These are phyloP conservation scores for Blepharisma japonicum DNA, from an alignment of 73 alveolate species.

Conservation along the genomic window DNA sequence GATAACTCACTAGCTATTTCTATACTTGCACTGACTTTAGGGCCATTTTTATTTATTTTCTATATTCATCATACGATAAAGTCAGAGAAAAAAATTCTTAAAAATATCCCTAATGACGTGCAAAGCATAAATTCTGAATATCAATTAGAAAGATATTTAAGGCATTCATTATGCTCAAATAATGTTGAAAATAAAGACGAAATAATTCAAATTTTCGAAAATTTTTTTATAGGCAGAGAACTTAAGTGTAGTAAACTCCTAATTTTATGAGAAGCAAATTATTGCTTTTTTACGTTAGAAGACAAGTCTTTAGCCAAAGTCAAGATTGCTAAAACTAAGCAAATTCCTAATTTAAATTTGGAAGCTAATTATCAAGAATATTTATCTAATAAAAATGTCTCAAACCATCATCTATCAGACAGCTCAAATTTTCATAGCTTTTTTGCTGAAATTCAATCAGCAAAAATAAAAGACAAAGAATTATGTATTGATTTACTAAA, in stretches of 20 bases:
- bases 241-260: too few species aligned
- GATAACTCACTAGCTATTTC: not conserved
- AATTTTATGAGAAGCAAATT: not conserved
- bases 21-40: not conserved
- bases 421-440: not conserved
- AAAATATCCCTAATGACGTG: not conserved
- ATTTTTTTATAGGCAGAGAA: not conserved
- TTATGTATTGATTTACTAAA: not conserved
- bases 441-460: not conserved
- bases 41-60: not conserved
- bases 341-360: not conserved
- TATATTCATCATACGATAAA: not conserved
- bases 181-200: not conserved
- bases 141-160: not conserved
- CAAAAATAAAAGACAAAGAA: not conserved
- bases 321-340: not conserved
- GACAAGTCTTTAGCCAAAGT: not conserved
- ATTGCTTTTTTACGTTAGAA: not conserved
- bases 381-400: not conserved
- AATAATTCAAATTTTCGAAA: not conserved
- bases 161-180: not conserved
- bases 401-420: not conserved
- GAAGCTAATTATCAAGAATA: not conserved
- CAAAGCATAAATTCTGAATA: not conserved
- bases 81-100: not conserved